A percentile compares a stretch with the other conserved stretches of the same genome.
phyloP scores from a whole-genome alignment of 257 asterid species.

The Plectranthus barbatus region DNA sequence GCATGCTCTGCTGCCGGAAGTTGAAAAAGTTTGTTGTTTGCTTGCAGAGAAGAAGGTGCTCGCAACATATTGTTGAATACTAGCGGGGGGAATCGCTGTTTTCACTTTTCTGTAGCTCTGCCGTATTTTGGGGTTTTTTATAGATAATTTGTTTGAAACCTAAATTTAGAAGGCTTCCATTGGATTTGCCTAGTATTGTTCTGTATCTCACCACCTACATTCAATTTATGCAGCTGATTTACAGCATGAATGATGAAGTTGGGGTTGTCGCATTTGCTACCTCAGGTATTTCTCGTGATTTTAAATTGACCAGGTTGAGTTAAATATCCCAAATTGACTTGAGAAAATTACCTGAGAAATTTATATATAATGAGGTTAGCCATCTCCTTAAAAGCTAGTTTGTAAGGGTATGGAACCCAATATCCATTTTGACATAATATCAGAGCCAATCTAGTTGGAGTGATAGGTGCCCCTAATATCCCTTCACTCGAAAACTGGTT shows the following conservation, averaged over 20 bases:
- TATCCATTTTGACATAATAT: too few relatives aligned
- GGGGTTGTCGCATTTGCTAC: constrained; percentile 79
- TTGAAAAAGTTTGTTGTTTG: constrained; percentile 78
- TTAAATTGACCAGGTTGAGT: too few relatives aligned
- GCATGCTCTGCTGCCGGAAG: constrained; percentile 71
- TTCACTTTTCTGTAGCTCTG: background rate
- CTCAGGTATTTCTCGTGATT: constrained; percentile 41
- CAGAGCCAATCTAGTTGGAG: too few relatives aligned
- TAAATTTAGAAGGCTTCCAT: background rate
- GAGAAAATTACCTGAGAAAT: too few relatives aligned
- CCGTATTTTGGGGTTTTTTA: background rate
- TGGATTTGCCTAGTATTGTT: background rate
- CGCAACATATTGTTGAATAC: background rate
- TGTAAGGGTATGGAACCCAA: too few relatives aligned
- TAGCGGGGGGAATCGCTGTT: background rate
- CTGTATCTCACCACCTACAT: constrained; percentile 1
- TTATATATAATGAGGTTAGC: too few relatives aligned
- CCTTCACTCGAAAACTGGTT: too few relatives aligned
- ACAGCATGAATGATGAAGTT: constrained; percentile 66
- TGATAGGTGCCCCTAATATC: too few relatives aligned
- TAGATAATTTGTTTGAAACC: background rate
- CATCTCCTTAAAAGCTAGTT: too few relatives aligned
- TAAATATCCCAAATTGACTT: too few relatives aligned
- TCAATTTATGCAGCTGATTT: constrained; percentile 58
- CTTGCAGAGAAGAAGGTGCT: constrained; percentile 77